Percentiles rank a stretch among this genome's conserved stretches.
These are phyloP conservation scores for Silybum marianum DNA, from an alignment of 129 eudicot species.

Conservation along the genomic window DNA sequence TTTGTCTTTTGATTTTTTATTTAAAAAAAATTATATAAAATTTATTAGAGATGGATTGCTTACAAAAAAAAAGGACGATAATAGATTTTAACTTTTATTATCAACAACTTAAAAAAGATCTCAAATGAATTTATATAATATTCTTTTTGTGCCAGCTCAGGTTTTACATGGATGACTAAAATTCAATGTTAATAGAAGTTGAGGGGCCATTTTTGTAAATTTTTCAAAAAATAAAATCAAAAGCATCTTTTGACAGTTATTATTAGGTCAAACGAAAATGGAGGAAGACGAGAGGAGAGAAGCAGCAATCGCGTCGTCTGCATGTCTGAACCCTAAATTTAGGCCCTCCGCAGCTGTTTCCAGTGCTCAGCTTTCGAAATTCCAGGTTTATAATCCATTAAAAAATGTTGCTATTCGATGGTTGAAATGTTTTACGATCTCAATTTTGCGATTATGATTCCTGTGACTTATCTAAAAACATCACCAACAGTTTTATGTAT, in stretches of 20 bases:
- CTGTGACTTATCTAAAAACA: not conserved
- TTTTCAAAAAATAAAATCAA: not conserved
- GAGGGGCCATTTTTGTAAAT: not conserved
- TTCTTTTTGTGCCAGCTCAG: too few species aligned
- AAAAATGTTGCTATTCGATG: not conserved
- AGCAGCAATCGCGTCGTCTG: constrained; percentile 51
- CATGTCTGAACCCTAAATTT: constrained; percentile 41
- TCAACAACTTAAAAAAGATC: too few species aligned
- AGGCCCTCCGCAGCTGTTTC: constrained; percentile 37
- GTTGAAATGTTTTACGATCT: not conserved
- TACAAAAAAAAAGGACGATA: too few species aligned
- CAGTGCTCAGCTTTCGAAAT: constrained; percentile 53
- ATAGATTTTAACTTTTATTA: too few species aligned
- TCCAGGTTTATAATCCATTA: constrained; percentile 37
- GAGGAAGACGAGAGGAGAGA: constrained; percentile 52
- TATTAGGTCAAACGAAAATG: constrained; percentile 23
- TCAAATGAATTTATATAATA: too few species aligned
- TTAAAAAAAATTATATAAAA: too few species aligned
- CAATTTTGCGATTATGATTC: not conserved
- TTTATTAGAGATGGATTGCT: too few species aligned
- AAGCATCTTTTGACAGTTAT: not conserved
- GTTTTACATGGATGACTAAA: not conserved
- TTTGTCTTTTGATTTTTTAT: too few species aligned
- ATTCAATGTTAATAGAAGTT: not conserved
- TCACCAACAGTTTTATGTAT: not conserved